Evolutionary conservation across 345 rosid species (phyloP).

Genomic region (Salix udensis): DNA sequence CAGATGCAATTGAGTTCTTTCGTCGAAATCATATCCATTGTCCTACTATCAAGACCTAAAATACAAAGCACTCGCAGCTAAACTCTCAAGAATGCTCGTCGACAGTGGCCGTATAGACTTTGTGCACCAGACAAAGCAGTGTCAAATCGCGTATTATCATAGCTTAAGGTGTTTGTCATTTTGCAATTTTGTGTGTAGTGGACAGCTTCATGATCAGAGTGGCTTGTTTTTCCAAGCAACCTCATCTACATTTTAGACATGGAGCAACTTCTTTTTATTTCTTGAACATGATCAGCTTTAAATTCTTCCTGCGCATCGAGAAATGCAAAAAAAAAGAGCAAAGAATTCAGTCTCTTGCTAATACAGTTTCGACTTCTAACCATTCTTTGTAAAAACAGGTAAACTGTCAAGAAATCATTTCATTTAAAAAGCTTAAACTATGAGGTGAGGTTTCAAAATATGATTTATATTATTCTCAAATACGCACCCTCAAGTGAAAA

Average conservation of each 20-base stretch:
- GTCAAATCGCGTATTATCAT: not conserved
- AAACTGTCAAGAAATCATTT: no score
- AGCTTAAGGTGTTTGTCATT: not conserved
- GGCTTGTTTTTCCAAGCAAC: not conserved
- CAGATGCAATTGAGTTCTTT: not conserved
- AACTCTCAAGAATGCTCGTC: not conserved
- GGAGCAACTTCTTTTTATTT: not conserved
- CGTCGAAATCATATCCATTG: not conserved
- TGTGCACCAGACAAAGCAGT: not conserved
- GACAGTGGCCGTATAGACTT: not conserved
- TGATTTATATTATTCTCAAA: no score
- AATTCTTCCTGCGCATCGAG: not conserved
- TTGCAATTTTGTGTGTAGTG: not conserved
- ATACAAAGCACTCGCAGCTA: not conserved
- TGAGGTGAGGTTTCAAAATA: accelerated
- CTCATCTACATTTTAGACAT: not conserved
- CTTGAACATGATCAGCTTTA: not conserved
- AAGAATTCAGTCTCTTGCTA: not conserved
- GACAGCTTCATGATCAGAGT: not conserved
- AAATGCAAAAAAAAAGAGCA: not conserved
- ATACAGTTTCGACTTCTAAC: not conserved
- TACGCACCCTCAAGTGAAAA: accelerated
- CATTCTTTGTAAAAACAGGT: no score
- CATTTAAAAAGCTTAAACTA: no score
- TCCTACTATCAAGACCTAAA: not conserved